A percentile compares a stretch with the other conserved stretches of the same genome.
phyloP scores from a whole-genome alignment of 2,329 filamentous ascomycete genomes.

The Stenocarpella maydis region DNA sequence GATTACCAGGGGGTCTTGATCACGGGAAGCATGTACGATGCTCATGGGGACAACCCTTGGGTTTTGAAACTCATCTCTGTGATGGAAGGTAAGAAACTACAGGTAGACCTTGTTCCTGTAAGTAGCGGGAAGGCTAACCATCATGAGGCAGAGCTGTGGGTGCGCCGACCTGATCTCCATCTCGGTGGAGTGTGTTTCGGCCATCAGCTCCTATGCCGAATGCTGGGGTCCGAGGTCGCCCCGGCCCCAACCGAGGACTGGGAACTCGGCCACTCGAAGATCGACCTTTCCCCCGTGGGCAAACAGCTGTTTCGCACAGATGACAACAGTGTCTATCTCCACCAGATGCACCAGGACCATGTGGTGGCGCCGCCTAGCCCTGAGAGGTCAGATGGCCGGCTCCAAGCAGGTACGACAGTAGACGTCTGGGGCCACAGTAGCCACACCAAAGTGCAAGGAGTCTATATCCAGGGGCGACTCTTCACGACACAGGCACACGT shows the following conservation, averaged over 20 bases:
- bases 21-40: constrained; percentile 74
- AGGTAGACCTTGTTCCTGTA: no score
- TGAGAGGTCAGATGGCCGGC: constrained; percentile 41
- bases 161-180: constrained; percentile 57
- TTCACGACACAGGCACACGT: constrained; percentile 83
- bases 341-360: constrained; percentile 84
- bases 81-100: not conserved
- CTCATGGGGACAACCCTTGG: constrained; percentile 77
- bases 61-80: constrained; percentile 55
- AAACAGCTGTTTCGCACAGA: constrained; percentile 73
- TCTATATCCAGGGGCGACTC: constrained; percentile 71
- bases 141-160: constrained; percentile 55
- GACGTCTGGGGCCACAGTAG: constrained; percentile 53
- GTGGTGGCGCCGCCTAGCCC: constrained; percentile 65
- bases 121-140: constrained; percentile 59
- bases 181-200: constrained; percentile 83
- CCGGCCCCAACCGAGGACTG: constrained; percentile 70
- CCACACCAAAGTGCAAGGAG: constrained; percentile 72
- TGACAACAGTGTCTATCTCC: constrained; percentile 59
- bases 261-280: constrained; percentile 74
- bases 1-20: constrained; percentile 78
- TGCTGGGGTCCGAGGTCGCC: constrained; percentile 73
- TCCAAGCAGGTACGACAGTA: constrained; percentile 51
- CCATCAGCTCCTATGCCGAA: constrained; percentile 79
- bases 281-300: constrained; percentile 71